A percentile compares a stretch with the other conserved stretches of the same genome.
Evolutionary conservation across 2,329 filamentous ascomycete species (phyloP).

Genomic region (Chrysoporthe deuterocubensis): DNA sequence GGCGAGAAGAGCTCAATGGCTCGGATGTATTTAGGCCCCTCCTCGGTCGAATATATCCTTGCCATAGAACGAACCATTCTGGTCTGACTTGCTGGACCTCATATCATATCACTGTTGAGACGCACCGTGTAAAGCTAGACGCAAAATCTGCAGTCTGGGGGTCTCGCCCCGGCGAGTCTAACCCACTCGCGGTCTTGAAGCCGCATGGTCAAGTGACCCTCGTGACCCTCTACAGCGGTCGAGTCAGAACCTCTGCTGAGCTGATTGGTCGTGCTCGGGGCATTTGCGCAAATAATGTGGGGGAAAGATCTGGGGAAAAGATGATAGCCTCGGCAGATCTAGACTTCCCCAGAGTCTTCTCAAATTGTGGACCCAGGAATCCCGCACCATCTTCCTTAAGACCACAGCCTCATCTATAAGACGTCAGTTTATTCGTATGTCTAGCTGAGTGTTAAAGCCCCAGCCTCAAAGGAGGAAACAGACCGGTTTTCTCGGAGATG

Average conservation of each 20-base stretch:
- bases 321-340: background rate
- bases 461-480: too few species aligned
- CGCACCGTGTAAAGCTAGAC: background rate
- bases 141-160: background rate
- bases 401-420: too few species aligned
- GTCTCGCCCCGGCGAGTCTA: constrained; percentile 1
- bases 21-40: too few species aligned
- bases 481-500: too few species aligned
- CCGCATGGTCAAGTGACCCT: background rate
- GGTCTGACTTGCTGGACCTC: background rate
- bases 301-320: background rate
- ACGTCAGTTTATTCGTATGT: too few species aligned
- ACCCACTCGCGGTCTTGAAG: background rate
- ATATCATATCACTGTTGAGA: background rate
- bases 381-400: background rate
- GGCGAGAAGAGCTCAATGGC: background rate
- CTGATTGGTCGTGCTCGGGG: background rate
- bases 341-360: constrained; percentile 3
- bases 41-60: too few species aligned
- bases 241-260: background rate
- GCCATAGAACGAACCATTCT: background rate
- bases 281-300: background rate
- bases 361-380: background rate
- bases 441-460: too few species aligned
- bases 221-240: background rate